Evolutionary conservation across 1,139 yeast genomes (phyloP).

Genomic region (Schwanniomyces etchellsii): DNA sequence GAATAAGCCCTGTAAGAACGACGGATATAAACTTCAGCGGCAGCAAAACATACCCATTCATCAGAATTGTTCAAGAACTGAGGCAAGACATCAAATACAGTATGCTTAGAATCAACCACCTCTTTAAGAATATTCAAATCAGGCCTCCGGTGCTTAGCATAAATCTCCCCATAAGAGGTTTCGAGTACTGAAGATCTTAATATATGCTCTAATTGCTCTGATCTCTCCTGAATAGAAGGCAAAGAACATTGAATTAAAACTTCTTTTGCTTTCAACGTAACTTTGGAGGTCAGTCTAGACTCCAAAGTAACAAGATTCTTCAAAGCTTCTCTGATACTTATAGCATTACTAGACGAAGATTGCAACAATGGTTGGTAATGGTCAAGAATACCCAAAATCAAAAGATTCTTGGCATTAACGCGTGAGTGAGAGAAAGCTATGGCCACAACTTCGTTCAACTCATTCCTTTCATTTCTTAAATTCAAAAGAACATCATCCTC

Average conservation of each 20-base stretch:
- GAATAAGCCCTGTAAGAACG: conserved; percentile 97
- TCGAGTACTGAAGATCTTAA: conserved; percentile 88
- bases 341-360: conserved; percentile 62
- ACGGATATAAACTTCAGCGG: conserved; percentile 93
- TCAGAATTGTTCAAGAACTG: conserved; percentile 84
- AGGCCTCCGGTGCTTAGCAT: conserved; percentile 75
- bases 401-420: conserved; percentile 87
- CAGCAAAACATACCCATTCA: conserved; percentile 89
- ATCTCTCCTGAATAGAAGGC: conserved; percentile 93
- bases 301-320: conserved; percentile 82
- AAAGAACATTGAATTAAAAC: conserved; percentile 92
- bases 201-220: conserved; percentile 95
- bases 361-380: conserved; percentile 75
- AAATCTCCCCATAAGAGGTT: conserved; percentile 80
- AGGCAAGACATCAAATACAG: conserved; percentile 90
- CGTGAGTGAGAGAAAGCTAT: conserved; percentile 85
- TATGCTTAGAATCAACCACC: conserved; percentile 92
- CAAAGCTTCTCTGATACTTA: conserved; percentile 63
- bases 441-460: conserved; percentile 65
- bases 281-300: conserved; percentile 85
- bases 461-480: conserved; percentile 81
- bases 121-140: conserved; percentile 76
- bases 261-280: conserved; percentile 94
- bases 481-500: conserved; percentile 83
- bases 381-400: conserved; percentile 77